Evolutionary conservation across 2,329 filamentous ascomycete species (phyloP), one percentile per base, ranked within the genome.

Genomic region (Rasamsonia emersonii): DNA sequence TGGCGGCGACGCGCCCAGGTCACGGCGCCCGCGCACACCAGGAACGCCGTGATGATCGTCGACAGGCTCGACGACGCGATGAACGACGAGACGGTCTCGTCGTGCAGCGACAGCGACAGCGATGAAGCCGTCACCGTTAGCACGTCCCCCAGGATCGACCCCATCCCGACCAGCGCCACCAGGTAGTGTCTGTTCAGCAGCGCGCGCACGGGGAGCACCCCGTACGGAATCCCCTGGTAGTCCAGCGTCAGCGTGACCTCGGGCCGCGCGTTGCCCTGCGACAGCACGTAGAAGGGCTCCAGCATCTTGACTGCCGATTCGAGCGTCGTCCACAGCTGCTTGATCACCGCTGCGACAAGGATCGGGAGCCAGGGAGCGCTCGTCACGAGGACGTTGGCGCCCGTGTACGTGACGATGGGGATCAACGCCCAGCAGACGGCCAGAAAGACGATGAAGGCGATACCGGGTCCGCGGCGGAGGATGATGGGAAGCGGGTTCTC

Each of bases 1-100:
- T 77, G 73, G 0, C 77, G 68, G 9, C 82, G 73, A 2, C 73
- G 70, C 11, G 65, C 36, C 47, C 81, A 80, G 11, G 82, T 77
- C 1, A 77, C 46, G 1, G 58, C 54, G 1, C 79, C 73, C 14
- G 81, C 71, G 15, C 67, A 45, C 34, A 68, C 65, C 53, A 86
- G 74, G 54, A 80, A 79, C 5, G 73, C 18, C n/a, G 86, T 65
- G 43, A 86, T 82, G 30, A 71, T 61, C 3, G 75, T 56, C 0
- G 77, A 73, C 11, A 83, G 60, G 0, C 55, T 62, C 19, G 86
- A 71, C 3, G 78, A 79, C 5, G 77, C 55, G 63, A 74, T 78
- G 56, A 86, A 86, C 0, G 77, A 81, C 18, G 65, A 50, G 35
- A 62, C 64, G 0, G 64, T 67, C 37, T 68, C 56, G 19, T 63